These are phyloP conservation scores for Microbotryum lychnidis-dioicae DNA, from an alignment of 1,284 basidiomycete species.

Conservation along the genomic window DNA sequence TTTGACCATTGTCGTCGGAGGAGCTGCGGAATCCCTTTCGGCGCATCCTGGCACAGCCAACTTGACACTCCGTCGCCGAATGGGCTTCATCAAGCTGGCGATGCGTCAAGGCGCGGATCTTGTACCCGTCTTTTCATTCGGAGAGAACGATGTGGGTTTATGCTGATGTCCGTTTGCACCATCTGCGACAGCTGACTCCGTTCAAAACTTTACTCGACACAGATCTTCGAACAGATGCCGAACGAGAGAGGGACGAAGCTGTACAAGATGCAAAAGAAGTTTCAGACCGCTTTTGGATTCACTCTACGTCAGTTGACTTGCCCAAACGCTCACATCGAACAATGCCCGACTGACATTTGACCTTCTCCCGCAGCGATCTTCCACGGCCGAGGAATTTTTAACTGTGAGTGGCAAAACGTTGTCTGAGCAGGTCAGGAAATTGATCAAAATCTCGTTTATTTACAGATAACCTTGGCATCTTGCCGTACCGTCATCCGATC, in stretches of 20 bases:
- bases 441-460: not conserved
- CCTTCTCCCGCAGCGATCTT: constrained; percentile 29
- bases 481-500: constrained; percentile 91
- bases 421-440: too few species aligned
- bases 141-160: constrained; percentile 83
- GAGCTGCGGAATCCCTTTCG: constrained; percentile 85
- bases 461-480: constrained; percentile 73
- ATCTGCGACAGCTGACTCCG: not conserved
- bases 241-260: constrained; percentile 88
- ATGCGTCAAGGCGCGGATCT: constrained; percentile 91
- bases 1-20: constrained; percentile 93
- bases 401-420: constrained; percentile 53
- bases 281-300: constrained; percentile 87
- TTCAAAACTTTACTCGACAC: not conserved
- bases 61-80: constrained; percentile 62
- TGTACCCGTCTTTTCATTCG: constrained; percentile 92
- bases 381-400: constrained; percentile 53
- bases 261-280: constrained; percentile 75
- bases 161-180: not conserved
- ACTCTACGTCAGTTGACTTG: constrained; percentile 69
- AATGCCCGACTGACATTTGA: not conserved
- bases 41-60: constrained; percentile 93
- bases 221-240: constrained; percentile 94
- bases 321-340: not conserved
- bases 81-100: constrained; percentile 87